Evolutionary conservation across 2,329 filamentous ascomycete genomes (phyloP).

Genomic region (Botrytis deweyae): DNA sequence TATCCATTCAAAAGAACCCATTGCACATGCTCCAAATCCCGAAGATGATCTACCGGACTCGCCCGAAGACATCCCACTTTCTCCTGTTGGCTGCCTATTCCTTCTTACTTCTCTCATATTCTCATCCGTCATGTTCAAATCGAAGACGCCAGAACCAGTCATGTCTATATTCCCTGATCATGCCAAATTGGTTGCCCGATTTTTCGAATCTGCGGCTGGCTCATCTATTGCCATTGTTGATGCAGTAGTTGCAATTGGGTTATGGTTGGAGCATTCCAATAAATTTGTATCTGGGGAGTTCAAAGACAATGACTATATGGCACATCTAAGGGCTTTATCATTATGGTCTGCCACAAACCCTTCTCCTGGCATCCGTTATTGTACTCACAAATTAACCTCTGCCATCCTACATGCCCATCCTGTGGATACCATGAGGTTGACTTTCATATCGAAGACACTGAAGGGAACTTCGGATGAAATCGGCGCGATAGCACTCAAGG

Average conservation of each 20-base stretch:
- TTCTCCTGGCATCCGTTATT: constrained; percentile 42
- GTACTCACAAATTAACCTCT: constrained; percentile 41
- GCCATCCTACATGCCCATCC: constrained; percentile 54
- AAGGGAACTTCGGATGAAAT: constrained; percentile 55
- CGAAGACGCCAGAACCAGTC: constrained; percentile 52
- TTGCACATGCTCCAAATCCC: constrained; percentile 41
- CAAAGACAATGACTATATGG: constrained; percentile 50
- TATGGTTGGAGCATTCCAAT: constrained; percentile 56
- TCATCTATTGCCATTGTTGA: constrained; percentile 53
- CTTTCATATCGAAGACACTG: constrained; percentile 63
- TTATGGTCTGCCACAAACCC: constrained; percentile 42
- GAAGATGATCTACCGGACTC: constrained; percentile 49
- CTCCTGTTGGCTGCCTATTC: constrained; percentile 58
- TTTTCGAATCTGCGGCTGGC: constrained; percentile 52
- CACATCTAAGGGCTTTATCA: constrained; percentile 54
- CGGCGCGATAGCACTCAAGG: constrained; percentile 57
- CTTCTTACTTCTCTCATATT: constrained; percentile 63
- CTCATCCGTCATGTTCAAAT: constrained; percentile 59
- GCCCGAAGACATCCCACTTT: constrained; percentile 55
- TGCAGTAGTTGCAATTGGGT: constrained; percentile 57
- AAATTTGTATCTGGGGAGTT: constrained; percentile 42
- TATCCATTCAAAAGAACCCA: constrained; percentile 47
- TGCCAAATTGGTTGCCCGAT: constrained; percentile 51
- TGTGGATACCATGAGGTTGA: constrained; percentile 56
- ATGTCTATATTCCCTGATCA: constrained; percentile 63